phyloP scores from a whole-genome alignment of 1,284 basidiomycete species.

The Trametes polyzona region DNA sequence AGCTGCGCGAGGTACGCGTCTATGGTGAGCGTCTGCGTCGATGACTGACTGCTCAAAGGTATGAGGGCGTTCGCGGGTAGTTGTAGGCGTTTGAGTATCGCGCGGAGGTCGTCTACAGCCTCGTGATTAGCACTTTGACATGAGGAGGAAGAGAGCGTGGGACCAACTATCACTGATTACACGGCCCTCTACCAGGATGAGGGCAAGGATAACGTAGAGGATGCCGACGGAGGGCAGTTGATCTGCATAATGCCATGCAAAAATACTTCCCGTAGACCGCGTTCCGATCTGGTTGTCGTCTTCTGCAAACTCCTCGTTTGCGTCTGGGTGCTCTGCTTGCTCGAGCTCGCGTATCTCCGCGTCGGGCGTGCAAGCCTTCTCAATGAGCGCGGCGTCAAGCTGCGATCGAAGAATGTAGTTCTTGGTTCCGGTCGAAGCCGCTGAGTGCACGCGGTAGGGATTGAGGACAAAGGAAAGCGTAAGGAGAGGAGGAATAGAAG shows the following conservation, averaged over 20 bases:
- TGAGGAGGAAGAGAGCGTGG: background rate
- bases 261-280: slow-evolving; percentile 60
- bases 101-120: slow-evolving; percentile 58
- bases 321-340: slow-evolving; percentile 46
- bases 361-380: slow-evolving; percentile 57
- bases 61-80: slow-evolving; percentile 49
- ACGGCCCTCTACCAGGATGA: slow-evolving; percentile 73
- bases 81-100: slow-evolving; percentile 63
- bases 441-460: slow-evolving; percentile 35
- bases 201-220: slow-evolving; percentile 68
- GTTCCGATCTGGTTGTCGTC: slow-evolving; percentile 43
- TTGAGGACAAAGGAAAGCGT: background rate
- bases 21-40: slow-evolving; percentile 50
- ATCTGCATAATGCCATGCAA: slow-evolving; percentile 70
- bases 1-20: slow-evolving; percentile 63
- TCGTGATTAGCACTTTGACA: background rate
- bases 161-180: slow-evolving; percentile 65
- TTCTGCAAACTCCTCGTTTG: slow-evolving; percentile 51
- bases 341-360: slow-evolving; percentile 62
- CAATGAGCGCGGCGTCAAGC: slow-evolving; percentile 55
- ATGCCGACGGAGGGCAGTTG: slow-evolving; percentile 66
- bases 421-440: slow-evolving; percentile 61
- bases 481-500: background rate
- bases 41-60: slow-evolving; percentile 52
- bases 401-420: slow-evolving; percentile 70